These are phyloP conservation scores for Polymyxa betae DNA, from an alignment of 208 protist genomes.

Conservation along the genomic window DNA sequence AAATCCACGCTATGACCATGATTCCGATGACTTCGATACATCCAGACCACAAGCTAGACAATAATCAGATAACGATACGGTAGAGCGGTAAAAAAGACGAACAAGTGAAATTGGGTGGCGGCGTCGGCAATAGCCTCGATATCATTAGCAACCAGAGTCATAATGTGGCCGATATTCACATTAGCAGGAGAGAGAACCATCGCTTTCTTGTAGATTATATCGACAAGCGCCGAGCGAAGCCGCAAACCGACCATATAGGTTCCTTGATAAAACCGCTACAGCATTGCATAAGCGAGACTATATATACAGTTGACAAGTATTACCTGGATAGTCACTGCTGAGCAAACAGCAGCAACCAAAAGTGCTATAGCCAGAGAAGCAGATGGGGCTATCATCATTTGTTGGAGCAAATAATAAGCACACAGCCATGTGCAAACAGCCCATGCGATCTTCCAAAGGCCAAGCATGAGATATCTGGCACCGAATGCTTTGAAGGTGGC, in stretches of 20 bases:
- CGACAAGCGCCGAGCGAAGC: not conserved
- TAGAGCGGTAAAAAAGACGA: not conserved
- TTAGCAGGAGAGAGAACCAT: not conserved
- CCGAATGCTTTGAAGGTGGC: not conserved
- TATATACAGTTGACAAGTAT: not conserved
- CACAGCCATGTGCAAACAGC: not conserved
- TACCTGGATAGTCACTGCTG: slow-evolving; percentile 14
- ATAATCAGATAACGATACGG: not conserved
- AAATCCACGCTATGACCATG: not conserved
- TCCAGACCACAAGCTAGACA: not conserved
- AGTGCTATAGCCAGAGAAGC: not conserved
- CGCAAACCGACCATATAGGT: not conserved
- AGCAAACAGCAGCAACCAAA: not conserved
- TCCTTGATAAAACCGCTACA: not conserved
- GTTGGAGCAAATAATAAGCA: slow-evolving; percentile 12
- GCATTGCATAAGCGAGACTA: not conserved
- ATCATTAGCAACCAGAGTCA: not conserved
- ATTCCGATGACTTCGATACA: not conserved
- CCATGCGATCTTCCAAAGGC: slow-evolving; percentile 28
- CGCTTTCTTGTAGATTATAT: slow-evolving; percentile 5
- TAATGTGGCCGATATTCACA: slow-evolving; percentile 5
- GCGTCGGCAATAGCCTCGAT: slow-evolving; percentile 25
- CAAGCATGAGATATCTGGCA: not conserved
- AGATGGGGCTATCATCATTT: not conserved
- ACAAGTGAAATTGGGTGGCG: not conserved